Conservation (phyloP, 2,329 filamentous ascomycete genomes). For the Trichoderma endophyticum region DNA sequence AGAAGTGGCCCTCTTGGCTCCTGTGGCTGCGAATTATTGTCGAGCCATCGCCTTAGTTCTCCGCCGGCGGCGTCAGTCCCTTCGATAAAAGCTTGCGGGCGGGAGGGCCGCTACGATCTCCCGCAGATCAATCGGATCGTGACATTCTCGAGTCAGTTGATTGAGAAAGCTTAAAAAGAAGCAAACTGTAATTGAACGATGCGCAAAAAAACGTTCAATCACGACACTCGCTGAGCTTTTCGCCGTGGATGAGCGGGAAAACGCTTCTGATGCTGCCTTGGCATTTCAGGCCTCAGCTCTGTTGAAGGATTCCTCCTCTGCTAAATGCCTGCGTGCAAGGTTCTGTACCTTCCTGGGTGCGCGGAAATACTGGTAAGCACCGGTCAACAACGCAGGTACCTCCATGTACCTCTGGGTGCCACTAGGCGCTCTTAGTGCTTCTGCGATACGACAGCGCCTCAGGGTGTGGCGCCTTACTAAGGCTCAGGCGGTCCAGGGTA, state of each 20-base stretch:
- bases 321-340: not conserved
- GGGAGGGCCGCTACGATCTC: slow-evolving; percentile 12
- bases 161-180: not conserved
- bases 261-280: not conserved
- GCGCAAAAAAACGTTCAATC: not conserved
- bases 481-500: not conserved
- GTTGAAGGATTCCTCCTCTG: not conserved
- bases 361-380: not conserved
- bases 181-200: not conserved
- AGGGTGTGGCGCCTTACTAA: not conserved
- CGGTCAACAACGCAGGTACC: not conserved
- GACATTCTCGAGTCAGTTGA: not conserved
- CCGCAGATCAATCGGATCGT: slow-evolving; percentile 7
- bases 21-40: not conserved
- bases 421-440: not conserved
- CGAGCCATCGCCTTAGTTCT: not conserved
- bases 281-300: not conserved
- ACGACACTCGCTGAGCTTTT: not conserved
- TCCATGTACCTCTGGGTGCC: not conserved
- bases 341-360: not conserved
- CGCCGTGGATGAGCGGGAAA: not conserved
- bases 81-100: slow-evolving; percentile 1
- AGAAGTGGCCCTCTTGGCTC: not conserved
- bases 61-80: not conserved
- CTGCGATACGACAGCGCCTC: not conserved